Percentiles rank a stretch among this genome's conserved stretches.
phyloP scores from a whole-genome alignment of 805 yeast genomes.

The Myxozyma sirexii region DNA sequence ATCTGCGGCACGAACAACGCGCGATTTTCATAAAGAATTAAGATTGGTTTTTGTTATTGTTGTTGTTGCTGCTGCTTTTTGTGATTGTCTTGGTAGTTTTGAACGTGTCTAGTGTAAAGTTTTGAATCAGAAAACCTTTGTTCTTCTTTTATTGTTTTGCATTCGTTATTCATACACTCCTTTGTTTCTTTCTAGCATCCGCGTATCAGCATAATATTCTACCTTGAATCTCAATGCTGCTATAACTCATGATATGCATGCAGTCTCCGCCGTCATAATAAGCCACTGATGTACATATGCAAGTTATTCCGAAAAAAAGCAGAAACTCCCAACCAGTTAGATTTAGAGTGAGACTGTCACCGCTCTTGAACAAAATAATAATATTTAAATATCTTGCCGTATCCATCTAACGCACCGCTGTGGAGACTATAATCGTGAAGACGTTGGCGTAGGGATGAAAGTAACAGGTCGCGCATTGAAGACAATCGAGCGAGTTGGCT shows the following conservation, averaged over 20 bases:
- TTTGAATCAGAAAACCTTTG: no score
- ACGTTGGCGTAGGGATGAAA: neutral
- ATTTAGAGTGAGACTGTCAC: neutral
- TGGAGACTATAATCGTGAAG: neutral
- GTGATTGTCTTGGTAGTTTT: neutral
- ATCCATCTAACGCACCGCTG: neutral
- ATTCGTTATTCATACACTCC: no score
- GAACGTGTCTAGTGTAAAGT: neutral
- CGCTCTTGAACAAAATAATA: neutral
- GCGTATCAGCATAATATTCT: neutral
- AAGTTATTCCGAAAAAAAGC: no score
- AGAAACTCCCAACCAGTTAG: no score
- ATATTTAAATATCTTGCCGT: constrained; percentile 6
- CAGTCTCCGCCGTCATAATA: no score
- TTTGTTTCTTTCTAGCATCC: no score
- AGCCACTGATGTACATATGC: no score
- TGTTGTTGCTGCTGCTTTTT: neutral
- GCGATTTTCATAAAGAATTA: constrained; percentile 59
- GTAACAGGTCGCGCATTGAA: neutral
- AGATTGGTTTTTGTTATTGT: neutral
- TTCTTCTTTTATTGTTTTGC: no score
- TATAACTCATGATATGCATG: neutral
- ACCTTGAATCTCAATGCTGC: neutral
- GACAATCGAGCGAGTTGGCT: constrained; percentile 16
- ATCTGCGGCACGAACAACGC: constrained; percentile 51